These are phyloP conservation scores for Metarhizium guizhouense DNA, from an alignment of 2,329 filamentous ascomycete genomes.

Conservation along the genomic window DNA sequence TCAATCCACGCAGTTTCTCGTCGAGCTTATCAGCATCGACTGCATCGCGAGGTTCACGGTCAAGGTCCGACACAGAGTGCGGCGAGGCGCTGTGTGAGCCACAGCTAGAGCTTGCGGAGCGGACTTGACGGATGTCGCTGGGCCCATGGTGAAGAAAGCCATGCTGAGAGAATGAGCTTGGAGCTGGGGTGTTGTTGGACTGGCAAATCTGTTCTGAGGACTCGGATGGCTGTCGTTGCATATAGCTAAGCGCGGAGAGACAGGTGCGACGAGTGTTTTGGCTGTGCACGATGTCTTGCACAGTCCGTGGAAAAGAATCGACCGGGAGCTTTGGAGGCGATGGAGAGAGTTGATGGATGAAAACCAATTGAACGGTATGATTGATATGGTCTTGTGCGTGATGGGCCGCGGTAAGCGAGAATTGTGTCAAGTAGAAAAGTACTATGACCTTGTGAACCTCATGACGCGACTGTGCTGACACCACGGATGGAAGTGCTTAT, in stretches of 20 bases:
- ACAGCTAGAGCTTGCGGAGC: constrained; percentile 12
- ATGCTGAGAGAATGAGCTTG: constrained; percentile 41
- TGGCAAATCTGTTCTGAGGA: constrained; percentile 33
- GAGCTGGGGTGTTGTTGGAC: constrained; percentile 24
- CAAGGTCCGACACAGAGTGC: constrained; percentile 21
- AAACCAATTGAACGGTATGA: background rate
- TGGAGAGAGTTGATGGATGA: background rate
- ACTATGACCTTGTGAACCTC: background rate
- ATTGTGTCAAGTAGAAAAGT: background rate
- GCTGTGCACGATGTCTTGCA: constrained; percentile 46
- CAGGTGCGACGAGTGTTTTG: constrained; percentile 20
- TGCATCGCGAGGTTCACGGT: constrained; percentile 19
- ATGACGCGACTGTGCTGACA: no score
- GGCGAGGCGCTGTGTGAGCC: constrained; percentile 28
- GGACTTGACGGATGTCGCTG: constrained; percentile 25
- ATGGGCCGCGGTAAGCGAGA: background rate
- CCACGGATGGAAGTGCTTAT: background rate
- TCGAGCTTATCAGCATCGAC: constrained; percentile 36
- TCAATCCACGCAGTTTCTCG: constrained; percentile 46
- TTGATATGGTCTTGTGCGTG: background rate
- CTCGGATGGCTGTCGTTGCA: constrained; percentile 50
- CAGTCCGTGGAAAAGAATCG: constrained; percentile 31
- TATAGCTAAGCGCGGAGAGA: constrained; percentile 43
- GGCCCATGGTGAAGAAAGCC: constrained; percentile 40
- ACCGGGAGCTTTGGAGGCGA: background rate